These are phyloP conservation scores for Vitis labrusca DNA, from an alignment of 164 flowering plant genomes.

Conservation along the genomic window DNA sequence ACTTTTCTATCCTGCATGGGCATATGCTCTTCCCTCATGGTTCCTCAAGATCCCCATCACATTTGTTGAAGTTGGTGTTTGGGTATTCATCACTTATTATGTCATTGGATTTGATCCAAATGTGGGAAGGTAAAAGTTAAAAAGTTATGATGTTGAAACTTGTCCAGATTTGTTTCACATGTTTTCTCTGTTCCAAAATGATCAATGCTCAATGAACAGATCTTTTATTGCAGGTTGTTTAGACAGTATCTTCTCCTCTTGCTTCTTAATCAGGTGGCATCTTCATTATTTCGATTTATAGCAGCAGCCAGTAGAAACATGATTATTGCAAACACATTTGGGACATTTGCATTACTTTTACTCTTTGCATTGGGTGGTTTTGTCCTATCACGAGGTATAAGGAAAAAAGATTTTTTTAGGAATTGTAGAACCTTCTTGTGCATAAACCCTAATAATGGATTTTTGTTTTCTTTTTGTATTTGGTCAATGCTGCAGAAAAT, in stretches of 20 bases:
- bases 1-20: slow-evolving; percentile 57
- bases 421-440: background rate
- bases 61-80: slow-evolving; percentile 46
- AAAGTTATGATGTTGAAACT: no score
- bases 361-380: slow-evolving; percentile 24
- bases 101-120: slow-evolving; percentile 60
- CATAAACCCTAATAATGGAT: no score
- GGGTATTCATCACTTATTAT: slow-evolving; percentile 57
- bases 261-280: slow-evolving; percentile 29
- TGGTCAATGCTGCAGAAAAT: no score
- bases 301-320: slow-evolving; percentile 24
- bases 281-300: slow-evolving; percentile 26
- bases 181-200: background rate
- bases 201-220: background rate
- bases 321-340: slow-evolving; percentile 29
- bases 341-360: slow-evolving; percentile 15
- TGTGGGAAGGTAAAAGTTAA: slow-evolving; percentile 40
- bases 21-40: slow-evolving; percentile 57
- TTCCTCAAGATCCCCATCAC: slow-evolving; percentile 57
- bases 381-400: slow-evolving; percentile 27
- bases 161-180: no score
- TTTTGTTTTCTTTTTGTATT: no score
- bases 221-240: slow-evolving; percentile 20
- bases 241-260: slow-evolving; percentile 28
- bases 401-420: background rate